Percentiles rank a stretch among this genome's conserved stretches.
phyloP scores from a whole-genome alignment of 1,284 basidiomycete species.

The Sphagnurus paluster region DNA sequence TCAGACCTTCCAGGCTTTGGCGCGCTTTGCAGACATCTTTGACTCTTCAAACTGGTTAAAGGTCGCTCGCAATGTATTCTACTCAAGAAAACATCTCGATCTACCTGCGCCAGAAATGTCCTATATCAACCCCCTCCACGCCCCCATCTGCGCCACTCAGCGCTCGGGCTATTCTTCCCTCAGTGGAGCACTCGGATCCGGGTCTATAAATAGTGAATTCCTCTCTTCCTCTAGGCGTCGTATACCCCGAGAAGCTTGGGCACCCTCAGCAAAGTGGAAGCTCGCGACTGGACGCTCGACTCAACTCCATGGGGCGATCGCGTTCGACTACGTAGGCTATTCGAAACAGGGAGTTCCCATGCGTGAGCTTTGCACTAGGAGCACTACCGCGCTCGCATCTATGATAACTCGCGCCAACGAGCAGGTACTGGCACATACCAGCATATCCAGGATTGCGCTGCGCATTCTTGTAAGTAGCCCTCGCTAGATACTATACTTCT shows the following conservation, averaged over 20 bases:
- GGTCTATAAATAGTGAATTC: slow-evolving; percentile 14
- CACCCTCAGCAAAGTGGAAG: slow-evolving; percentile 21
- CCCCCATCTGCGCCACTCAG: slow-evolving; percentile 25
- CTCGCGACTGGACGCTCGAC: slow-evolving; percentile 14
- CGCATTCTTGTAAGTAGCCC: slow-evolving; percentile 33
- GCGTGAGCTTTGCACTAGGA: slow-evolving; percentile 36
- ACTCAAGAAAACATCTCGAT: no score
- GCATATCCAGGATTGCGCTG: slow-evolving; percentile 30
- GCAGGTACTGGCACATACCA: slow-evolving; percentile 29
- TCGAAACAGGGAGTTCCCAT: slow-evolving; percentile 41
- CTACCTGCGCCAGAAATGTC: slow-evolving; percentile 15
- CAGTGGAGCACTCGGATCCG: slow-evolving; percentile 25
- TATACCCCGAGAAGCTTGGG: slow-evolving; percentile 32
- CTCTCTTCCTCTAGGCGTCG: slow-evolving; percentile 29
- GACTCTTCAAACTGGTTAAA: no score
- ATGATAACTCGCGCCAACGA: slow-evolving; percentile 38
- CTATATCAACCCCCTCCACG: slow-evolving; percentile 41
- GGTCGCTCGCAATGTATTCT: no score
- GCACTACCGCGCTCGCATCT: slow-evolving; percentile 29
- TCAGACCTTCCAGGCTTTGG: no score
- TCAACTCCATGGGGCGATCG: slow-evolving; percentile 25
- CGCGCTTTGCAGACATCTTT: no score
- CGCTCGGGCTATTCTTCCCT: slow-evolving; percentile 35
- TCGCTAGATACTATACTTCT: not conserved
- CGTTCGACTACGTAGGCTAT: slow-evolving; percentile 42